These are phyloP conservation scores for Phylloporus arenicola DNA, from an alignment of 768 basidiomycete species.

Conservation along the genomic window DNA sequence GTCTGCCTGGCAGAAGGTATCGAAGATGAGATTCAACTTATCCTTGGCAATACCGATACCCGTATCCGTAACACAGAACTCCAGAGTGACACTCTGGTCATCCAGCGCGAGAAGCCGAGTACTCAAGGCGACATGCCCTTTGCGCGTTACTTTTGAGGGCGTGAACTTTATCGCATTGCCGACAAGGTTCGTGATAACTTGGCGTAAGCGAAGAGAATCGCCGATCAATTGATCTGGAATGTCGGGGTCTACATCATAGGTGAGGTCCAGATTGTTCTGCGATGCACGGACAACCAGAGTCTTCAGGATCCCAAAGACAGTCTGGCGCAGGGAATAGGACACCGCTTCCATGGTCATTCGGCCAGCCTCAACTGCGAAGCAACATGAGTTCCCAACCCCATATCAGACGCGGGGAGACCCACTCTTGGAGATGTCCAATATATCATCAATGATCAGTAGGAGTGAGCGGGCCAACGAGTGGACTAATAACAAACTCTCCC, in stretches of 20 bases:
- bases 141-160: slow-evolving; percentile 66
- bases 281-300: slow-evolving; percentile 96
- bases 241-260: slow-evolving; percentile 91
- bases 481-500: slow-evolving; percentile 93
- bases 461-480: slow-evolving; percentile 91
- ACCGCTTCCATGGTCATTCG: slow-evolving; percentile 99
- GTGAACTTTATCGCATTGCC: slow-evolving; percentile 99
- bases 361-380: slow-evolving; percentile 82
- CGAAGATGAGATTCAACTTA: slow-evolving; percentile 96
- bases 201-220: slow-evolving; percentile 88
- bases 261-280: slow-evolving; percentile 93
- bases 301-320: slow-evolving; percentile 96
- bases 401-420: slow-evolving; percentile 30
- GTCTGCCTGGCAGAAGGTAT: slow-evolving; percentile 98
- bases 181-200: slow-evolving; percentile 93
- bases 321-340: slow-evolving; percentile 95
- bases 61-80: slow-evolving; percentile 97
- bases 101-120: slow-evolving; percentile 75
- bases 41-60: slow-evolving; percentile 99
- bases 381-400: slow-evolving; percentile 5
- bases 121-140: slow-evolving; percentile 67
- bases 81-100: slow-evolving; percentile 80
- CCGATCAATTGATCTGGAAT: slow-evolving; percentile 97
- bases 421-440: slow-evolving; percentile 99
- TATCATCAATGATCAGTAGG: slow-evolving; percentile 96